These are phyloP conservation scores for Fomitopsis palustris DNA, from an alignment of 1,284 basidiomycete species.

Conservation along the genomic window DNA sequence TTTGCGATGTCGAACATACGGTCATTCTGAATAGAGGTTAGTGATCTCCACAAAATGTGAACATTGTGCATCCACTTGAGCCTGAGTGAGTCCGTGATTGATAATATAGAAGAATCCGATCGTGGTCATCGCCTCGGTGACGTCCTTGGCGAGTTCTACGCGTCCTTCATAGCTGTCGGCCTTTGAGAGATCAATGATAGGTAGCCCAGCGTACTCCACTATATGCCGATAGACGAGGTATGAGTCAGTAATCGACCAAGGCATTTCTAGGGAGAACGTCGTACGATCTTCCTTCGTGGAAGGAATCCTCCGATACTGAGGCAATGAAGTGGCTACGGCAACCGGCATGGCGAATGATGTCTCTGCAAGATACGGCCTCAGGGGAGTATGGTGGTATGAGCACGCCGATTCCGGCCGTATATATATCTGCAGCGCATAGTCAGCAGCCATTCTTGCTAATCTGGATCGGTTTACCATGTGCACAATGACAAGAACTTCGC, in stretches of 20 bases:
- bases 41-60: not conserved
- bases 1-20: constrained; percentile 60
- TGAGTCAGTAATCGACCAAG: not conserved
- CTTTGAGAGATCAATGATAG: constrained; percentile 60
- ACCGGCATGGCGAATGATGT: not conserved
- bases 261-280: constrained; percentile 6
- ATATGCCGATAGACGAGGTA: not conserved
- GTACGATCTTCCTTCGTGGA: constrained; percentile 29
- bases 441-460: not conserved
- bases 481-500: not conserved
- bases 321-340: constrained; percentile 10
- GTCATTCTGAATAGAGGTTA: constrained; percentile 28
- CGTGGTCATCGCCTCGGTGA: constrained; percentile 55
- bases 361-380: not conserved
- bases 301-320: constrained; percentile 29
- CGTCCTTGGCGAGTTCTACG: constrained; percentile 43
- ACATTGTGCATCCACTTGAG: constrained; percentile 32
- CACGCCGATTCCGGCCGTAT: not conserved
- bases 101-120: constrained; percentile 64
- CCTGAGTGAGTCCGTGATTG: constrained; percentile 51
- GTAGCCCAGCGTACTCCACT: constrained; percentile 71
- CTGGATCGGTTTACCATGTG: not conserved
- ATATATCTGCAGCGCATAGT: not conserved
- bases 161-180: constrained; percentile 45
- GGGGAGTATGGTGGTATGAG: not conserved